Conservation (phyloP, 176 grass and related monocot genomes). For the Poa annua region DNA sequence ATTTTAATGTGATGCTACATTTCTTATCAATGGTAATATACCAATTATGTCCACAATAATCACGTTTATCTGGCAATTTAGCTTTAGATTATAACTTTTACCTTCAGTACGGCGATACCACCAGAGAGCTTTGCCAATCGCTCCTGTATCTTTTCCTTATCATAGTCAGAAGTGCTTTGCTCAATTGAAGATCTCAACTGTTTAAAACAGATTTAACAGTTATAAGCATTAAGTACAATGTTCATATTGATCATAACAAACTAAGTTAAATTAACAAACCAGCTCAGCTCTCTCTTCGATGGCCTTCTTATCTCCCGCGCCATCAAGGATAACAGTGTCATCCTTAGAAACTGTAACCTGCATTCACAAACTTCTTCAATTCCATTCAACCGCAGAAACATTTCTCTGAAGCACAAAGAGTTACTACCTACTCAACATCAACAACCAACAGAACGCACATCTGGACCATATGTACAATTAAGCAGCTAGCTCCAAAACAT, state of each 20-base stretch:
- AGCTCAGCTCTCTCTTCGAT: conserved; percentile 66
- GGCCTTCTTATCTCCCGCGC: conserved; percentile 60
- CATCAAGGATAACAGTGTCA: conserved; percentile 66
- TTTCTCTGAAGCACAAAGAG: conserved; percentile 5
- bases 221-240: not conserved
- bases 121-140: conserved; percentile 73
- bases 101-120: conserved; percentile 68
- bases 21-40: not conserved
- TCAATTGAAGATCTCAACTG: conserved; percentile 76
- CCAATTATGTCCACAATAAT: not conserved
- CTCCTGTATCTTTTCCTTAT: conserved; percentile 69
- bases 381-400: not conserved
- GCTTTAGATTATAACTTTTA: conserved; percentile 25
- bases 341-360: conserved; percentile 73
- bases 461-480: not conserved
- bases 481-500: not conserved
- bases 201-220: conserved; percentile 7
- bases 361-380: conserved; percentile 16
- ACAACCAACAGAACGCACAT: not conserved
- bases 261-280: conserved; percentile 37
- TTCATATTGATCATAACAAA: not conserved
- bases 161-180: conserved; percentile 61
- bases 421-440: not conserved
- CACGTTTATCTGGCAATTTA: not conserved
- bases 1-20: not conserved